Conservation (phyloP, 257 asterid genomes). For the Jasminum sambac region DNA sequence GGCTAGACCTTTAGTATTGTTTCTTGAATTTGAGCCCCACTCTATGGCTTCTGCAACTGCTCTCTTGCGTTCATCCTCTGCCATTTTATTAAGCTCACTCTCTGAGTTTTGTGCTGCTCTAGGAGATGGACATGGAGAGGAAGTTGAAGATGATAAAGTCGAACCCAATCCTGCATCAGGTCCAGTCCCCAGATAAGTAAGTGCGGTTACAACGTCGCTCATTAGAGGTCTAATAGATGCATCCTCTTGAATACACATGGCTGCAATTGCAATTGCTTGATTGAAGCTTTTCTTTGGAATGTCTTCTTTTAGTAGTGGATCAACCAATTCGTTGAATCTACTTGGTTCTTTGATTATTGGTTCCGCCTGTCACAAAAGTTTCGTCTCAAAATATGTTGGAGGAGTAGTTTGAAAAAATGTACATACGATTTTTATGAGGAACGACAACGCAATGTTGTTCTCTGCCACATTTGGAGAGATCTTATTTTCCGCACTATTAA, state of each 20-base stretch:
- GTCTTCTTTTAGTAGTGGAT: slow-evolving; percentile 58
- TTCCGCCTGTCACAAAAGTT: slow-evolving; percentile 48
- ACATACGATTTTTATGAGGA: too few relatives aligned
- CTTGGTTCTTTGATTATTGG: slow-evolving; percentile 66
- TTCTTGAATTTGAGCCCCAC: slow-evolving; percentile 76
- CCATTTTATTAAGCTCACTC: slow-evolving; percentile 15
- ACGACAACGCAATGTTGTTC: too few relatives aligned
- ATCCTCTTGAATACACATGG: slow-evolving; percentile 84
- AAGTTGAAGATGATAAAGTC: slow-evolving; percentile 26
- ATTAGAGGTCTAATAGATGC: slow-evolving; percentile 59
- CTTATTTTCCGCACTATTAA: too few relatives aligned
- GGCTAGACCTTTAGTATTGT: slow-evolving; percentile 22
- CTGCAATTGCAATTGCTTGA: slow-evolving; percentile 78
- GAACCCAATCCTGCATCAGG: slow-evolving; percentile 31
- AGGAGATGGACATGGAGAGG: slow-evolving; percentile 27
- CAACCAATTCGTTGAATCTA: slow-evolving; percentile 57
- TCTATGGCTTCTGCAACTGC: slow-evolving; percentile 91
- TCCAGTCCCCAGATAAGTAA: slow-evolving; percentile 54
- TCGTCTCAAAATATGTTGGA: neutral
- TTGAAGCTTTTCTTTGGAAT: slow-evolving; percentile 63
- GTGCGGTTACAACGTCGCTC: slow-evolving; percentile 88
- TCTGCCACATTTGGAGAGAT: too few relatives aligned
- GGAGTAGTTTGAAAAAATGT: too few relatives aligned
- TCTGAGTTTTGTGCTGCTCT: neutral
- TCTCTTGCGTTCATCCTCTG: slow-evolving; percentile 48